phyloP scores from a whole-genome alignment of 192 early-diverging fungal genomes.

The Mortierella claussenii region DNA sequence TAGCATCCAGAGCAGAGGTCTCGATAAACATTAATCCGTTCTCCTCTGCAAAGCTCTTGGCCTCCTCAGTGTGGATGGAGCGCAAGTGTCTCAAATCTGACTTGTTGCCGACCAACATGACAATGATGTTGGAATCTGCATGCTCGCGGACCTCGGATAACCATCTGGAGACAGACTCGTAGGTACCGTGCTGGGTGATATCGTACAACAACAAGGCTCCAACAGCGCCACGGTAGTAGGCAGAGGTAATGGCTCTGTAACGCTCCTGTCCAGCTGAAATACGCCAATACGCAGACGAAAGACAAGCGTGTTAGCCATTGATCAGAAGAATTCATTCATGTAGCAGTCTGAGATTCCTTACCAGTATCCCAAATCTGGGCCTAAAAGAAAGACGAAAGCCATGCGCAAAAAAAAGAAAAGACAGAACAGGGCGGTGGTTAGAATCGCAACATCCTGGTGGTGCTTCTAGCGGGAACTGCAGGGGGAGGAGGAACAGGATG shows the following conservation, averaged over 20 bases:
- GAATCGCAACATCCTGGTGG: no score
- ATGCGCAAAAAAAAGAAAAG: background rate
- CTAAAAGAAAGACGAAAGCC: conserved; percentile 1
- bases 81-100: conserved; percentile 83
- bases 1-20: conserved; percentile 81
- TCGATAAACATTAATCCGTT: conserved; percentile 87
- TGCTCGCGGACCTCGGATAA: conserved; percentile 97
- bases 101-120: conserved; percentile 97
- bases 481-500: no score
- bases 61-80: conserved; percentile 82
- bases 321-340: no score
- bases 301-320: no score
- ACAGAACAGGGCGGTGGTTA: background rate
- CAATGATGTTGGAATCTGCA: conserved; percentile 92
- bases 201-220: conserved; percentile 93
- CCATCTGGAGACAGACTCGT: conserved; percentile 94
- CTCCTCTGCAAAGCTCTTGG: conserved; percentile 83
- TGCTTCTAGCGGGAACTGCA: no score
- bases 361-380: conserved; percentile 85
- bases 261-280: conserved; percentile 90
- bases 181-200: conserved; percentile 72
- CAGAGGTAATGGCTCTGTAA: conserved; percentile 85
- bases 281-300: no score
- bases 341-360: no score
- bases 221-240: conserved; percentile 95